Base-by-base conservation (phyloP, 2,329 filamentous ascomycete species). In the Lachnellula arida region DNA sequence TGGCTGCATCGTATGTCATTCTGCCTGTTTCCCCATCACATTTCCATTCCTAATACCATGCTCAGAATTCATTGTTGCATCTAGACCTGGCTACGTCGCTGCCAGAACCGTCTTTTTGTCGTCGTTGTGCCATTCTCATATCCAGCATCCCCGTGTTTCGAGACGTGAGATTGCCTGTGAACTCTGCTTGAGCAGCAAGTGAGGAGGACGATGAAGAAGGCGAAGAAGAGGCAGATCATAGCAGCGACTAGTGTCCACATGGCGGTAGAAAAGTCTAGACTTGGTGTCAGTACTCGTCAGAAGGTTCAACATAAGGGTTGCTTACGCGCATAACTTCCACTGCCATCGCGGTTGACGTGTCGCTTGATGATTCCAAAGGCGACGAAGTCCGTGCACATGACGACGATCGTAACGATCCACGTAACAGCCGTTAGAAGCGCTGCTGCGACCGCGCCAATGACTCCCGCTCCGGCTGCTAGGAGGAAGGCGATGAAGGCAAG, bases 241-340 rank as follows among this genome's bases (percentile, higher is more conserved):
- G 79, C 77, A 7, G 72, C 82, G 14, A 87, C 73, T 1, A 81
- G 70, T 9, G 81, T 80, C 84, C 84, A 88, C 43, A 84, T 77
- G 15, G 75, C 84, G 3, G 74, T 65, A 34, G 78, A 76, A 70
- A 77, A 88, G 43, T 68, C 28, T 32, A 12, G 28, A 32, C 28
- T 32, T 32, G 28, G 28, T 32, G 2, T 32, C 3, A 32, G 9
- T 4, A 11, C 28, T 32, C 28, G 9, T 32, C 8, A 32, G 9
- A 32, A 32, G 28, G 11, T 32, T 32, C 28, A 2, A 11, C 2
- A 39, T 32, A 37, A 42, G 54, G 49, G n/a, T 53, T 35, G 9
- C 28, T 32, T 32, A 19, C 39, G 65, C 22, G 84, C 83, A 17
- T 64, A 67, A 59, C 69, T 71, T 58, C 68, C 71, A 8, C 57